Base-by-base conservation (phyloP, 768 basidiomycete species). In the Phylloporus rhodoxanthus region DNA sequence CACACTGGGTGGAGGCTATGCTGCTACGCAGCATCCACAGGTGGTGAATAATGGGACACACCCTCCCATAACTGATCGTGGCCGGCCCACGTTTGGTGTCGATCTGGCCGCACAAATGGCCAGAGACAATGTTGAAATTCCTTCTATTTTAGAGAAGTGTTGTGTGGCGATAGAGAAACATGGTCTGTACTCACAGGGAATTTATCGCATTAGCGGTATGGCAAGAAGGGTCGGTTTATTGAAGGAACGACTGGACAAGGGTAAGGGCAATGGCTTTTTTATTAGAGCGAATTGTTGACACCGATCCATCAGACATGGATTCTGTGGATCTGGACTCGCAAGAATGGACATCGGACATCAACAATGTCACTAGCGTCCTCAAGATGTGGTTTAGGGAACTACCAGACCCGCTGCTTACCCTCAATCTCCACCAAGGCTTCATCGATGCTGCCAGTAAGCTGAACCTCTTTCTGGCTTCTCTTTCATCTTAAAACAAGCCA, bases 331-430 rank as follows among this genome's bases (percentile, higher is more conserved):
- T 99, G 45, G 82, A 92, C 63, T 75, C 84, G 6, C 81, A 87
- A 4, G 95, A 98, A 65, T 93, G 93, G 89, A 80, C 87, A 29
- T 77, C 82, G 15, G 96, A 99, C 65, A 93, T 98, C 70, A 97
- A 95, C 72, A 92, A 90, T 52, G 87, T 98, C 45, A 79, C 96
- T n/a, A 89, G 91, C 49, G 90, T 85, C 20, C 73, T 97, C 54
- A 99, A 99, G 70, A 75, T 93, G 60, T 99, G 96, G 94, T 76
- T 99, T 60, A 79, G 96, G 55, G 96, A 99, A 63, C 75, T 98
- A 34, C 94, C 96, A 8, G 92, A 97, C 63, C 95, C 96, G 23
- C 69, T 99, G 43, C 70, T 99, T 58, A 98, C 95, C 5, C 73
- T 76, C 54, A 73, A 70, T 45, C 76, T 97, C 32, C 93, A 98